Percentiles rank a stretch among this genome's conserved stretches.
Conservation (phyloP, 768 basidiomycete species). For the Myochromella boudieri region DNA sequence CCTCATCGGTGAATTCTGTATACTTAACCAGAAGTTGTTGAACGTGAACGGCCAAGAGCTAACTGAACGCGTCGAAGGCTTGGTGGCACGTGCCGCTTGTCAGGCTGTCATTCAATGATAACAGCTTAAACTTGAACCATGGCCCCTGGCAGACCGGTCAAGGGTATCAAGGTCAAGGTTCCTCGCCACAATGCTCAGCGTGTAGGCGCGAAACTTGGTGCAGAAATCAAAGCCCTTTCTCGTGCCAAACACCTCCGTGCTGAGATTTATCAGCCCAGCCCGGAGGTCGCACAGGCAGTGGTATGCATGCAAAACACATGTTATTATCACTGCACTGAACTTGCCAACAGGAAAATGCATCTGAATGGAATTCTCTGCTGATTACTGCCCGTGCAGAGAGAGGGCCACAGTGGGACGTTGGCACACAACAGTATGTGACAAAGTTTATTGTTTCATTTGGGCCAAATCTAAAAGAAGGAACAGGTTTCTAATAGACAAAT, state of each 20-base stretch:
- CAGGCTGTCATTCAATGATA: too few relatives aligned
- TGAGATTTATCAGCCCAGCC: slow-evolving; percentile 62
- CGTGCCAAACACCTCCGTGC: slow-evolving; percentile 46
- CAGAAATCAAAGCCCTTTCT: slow-evolving; percentile 58
- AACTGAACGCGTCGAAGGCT: background rate
- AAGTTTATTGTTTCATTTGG: background rate
- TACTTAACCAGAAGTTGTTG: background rate
- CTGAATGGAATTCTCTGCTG: slow-evolving; percentile 83
- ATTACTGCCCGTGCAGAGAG: slow-evolving; percentile 77
- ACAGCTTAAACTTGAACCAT: slow-evolving; percentile 30
- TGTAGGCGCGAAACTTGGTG: slow-evolving; percentile 60
- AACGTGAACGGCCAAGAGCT: background rate
- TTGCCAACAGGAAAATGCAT: slow-evolving; percentile 61
- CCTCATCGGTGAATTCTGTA: slow-evolving; percentile 19
- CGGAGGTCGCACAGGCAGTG: slow-evolving; percentile 65
- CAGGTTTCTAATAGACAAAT: slow-evolving; percentile 77
- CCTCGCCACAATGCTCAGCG: slow-evolving; percentile 77
- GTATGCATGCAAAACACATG: slow-evolving; percentile 55
- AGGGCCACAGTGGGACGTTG: slow-evolving; percentile 87
- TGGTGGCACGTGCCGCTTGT: too few relatives aligned
- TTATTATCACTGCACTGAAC: too few relatives aligned
- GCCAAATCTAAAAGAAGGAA: background rate
- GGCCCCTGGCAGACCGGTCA: slow-evolving; percentile 60
- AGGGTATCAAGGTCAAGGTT: slow-evolving; percentile 61
- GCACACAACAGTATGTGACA: slow-evolving; percentile 76